Evolutionary conservation across 345 rosid genomes (phyloP), one percentile per base, ranked within the genome.

Genomic region (Euphorbia lathyris): DNA sequence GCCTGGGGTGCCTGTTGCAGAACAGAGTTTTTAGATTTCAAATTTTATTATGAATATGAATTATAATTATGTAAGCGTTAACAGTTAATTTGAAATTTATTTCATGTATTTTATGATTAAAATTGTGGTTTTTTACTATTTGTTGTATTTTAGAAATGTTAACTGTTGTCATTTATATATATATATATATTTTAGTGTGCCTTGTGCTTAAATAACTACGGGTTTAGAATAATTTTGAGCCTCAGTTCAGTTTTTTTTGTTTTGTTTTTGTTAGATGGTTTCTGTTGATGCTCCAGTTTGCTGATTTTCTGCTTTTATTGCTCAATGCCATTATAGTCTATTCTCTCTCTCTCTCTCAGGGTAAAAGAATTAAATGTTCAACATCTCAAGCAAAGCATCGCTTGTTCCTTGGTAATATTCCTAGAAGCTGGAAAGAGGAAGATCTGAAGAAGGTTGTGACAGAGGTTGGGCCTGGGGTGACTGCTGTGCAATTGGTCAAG

Each of bases 381-480:
- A 85, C 90, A 61, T 80, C 96, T 40, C 97, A 89, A 81, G 87
- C 98, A 58, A 94, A 87, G 82, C 83, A 90, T 72, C 84, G 83
- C 26, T 77, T 94, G 76, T 94, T 94, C 86, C 83, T 94, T 71
- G 96, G 96, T 69, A 91, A 91, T 77, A 78, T 94, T 82, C 98
- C 98, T 48, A 79, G 88, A 79, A 78, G 71, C 63, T 94, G 97
- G 96, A 73, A 67, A 32, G 95, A 87, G 77, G 85, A 83, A 55
- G 95, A 84, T 77, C 82, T 94, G 72, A 83, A 55, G 84, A 87
- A 80, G 80, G 85, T 82, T 65, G 89, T 93, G 19, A 71, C 72
- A 26, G 72, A 74, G 67, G 75, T 83, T 81, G 98, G 97, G n/a
- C 97, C 98, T 63, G 96, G 98, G 38, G 90, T 86, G 32, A 86